phyloP scores from a whole-genome alignment of 805 yeast species.

The Candida rishiriensis region DNA sequence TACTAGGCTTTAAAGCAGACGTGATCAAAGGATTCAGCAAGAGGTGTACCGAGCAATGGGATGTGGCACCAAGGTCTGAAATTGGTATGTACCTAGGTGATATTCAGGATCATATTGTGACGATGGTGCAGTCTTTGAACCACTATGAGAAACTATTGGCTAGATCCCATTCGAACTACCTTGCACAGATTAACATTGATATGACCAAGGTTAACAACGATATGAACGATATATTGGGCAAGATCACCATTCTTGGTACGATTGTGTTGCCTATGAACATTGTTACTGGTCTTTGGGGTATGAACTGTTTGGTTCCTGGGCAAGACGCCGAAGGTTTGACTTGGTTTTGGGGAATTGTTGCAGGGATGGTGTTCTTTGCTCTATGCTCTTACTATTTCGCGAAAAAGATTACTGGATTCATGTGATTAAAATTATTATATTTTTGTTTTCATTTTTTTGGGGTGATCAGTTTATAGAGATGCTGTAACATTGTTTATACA shows the following conservation, averaged over 20 bases:
- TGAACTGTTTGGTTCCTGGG: slow-evolving; percentile 97
- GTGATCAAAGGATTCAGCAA: slow-evolving; percentile 96
- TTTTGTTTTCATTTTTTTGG: not conserved
- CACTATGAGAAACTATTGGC: slow-evolving; percentile 94
- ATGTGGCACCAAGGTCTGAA: slow-evolving; percentile 72
- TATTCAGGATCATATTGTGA: slow-evolving; percentile 94
- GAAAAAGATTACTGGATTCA: slow-evolving; percentile 34
- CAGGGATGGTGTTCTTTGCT: slow-evolving; percentile 45
- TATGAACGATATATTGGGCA: slow-evolving; percentile 93
- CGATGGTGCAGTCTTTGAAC: slow-evolving; percentile 93
- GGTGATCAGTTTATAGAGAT: not conserved
- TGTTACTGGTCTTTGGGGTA: slow-evolving; percentile 97
- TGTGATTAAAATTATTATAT: slow-evolving; percentile 6
- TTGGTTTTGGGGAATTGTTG: slow-evolving; percentile 60
- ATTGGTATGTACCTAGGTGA: slow-evolving; percentile 94
- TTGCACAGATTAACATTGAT: slow-evolving; percentile 95
- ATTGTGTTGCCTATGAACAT: slow-evolving; percentile 93
- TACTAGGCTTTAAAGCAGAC: slow-evolving; percentile 91
- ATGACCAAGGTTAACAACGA: slow-evolving; percentile 97
- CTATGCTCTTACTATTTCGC: slow-evolving; percentile 44
- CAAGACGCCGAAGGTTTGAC: slow-evolving; percentile 57
- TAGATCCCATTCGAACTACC: slow-evolving; percentile 90
- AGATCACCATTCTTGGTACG: slow-evolving; percentile 90
- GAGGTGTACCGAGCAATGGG: slow-evolving; percentile 82
- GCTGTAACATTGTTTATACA: too few species aligned